Base-by-base conservation (phyloP, 2,329 filamentous ascomycete species). In the Apiospora koreana region DNA sequence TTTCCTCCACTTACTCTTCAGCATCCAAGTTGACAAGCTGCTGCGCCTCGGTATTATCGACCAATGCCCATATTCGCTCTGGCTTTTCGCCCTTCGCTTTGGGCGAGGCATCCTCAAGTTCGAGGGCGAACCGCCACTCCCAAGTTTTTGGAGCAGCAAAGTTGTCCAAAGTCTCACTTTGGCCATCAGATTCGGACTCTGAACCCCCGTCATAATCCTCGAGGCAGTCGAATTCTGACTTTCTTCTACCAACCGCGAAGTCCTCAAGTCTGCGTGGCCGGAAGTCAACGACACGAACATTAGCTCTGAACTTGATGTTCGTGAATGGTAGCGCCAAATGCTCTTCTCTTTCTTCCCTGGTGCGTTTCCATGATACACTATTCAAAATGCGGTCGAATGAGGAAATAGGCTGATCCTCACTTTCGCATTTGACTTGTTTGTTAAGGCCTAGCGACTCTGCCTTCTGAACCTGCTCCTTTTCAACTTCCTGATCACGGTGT, bases 101-200 rank as follows among this genome's bases (percentile, higher is more conserved):
- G 48, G 82, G 77, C 42, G 82, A 79, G 0, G 88, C 90, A 73
- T 95, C 93, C 80, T 97, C 93, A 1, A 98, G 87, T 16, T 92
- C 85, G 31, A 98, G 85, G 28, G 88, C 89, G 80, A 98, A 98
- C 18, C 88, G 87, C 95, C 95, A 98, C 79, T 96, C 90, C 93
- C 94, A 97, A 9, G 79, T 76, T 16, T 74, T 78, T 7, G 73
- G 46, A n/a, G 73, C 71, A 1, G 77, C 62, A n/a, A 76, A 78
- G 4, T 74, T 73, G 35, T 76, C 71, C 16, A 77, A 69, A 4
- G 70, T 76, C 64, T 71, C 73, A 18, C 68, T 48, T 7, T 79
- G 76, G 25, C 77, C 75, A 21, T 79, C 79, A 31, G 79, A 76
- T 68, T 77, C 75, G 10, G 74, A 71, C 41, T 78, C 78, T 25